Evolutionary conservation across 768 basidiomycete genomes (phyloP).

Genomic region (Chalciporus chontae): DNA sequence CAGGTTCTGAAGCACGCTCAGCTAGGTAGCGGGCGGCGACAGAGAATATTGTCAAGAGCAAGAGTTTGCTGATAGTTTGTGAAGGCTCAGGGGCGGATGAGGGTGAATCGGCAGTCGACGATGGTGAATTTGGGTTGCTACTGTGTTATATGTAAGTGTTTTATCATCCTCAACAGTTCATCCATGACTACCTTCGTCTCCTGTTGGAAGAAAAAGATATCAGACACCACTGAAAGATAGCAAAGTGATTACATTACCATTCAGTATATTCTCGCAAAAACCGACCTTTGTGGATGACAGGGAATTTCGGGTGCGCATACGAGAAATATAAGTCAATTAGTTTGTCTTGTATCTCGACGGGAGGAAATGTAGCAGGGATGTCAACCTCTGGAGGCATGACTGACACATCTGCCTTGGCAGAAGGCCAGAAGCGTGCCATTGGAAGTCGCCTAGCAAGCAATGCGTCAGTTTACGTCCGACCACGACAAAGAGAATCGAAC

Average conservation of each 20-base stretch:
- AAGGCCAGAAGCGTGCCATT: slow-evolving; percentile 75
- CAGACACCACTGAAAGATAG: background rate
- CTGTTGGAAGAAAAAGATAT: slow-evolving; percentile 11
- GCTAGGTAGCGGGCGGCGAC: slow-evolving; percentile 72
- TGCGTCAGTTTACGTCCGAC: slow-evolving; percentile 10
- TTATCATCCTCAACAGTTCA: background rate
- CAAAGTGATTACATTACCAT: slow-evolving; percentile 38
- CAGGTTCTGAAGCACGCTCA: slow-evolving; percentile 40
- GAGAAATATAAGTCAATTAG: slow-evolving; percentile 76
- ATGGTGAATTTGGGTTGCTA: slow-evolving; percentile 35
- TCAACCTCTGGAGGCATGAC: slow-evolving; percentile 42
- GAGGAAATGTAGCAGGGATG: slow-evolving; percentile 52
- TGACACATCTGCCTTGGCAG: slow-evolving; percentile 40
- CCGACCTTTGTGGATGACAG: slow-evolving; percentile 68
- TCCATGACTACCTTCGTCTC: slow-evolving; percentile 22
- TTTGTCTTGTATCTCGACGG: slow-evolving; percentile 57
- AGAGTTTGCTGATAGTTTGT: slow-evolving; percentile 62
- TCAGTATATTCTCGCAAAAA: slow-evolving; percentile 64
- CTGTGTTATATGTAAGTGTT: slow-evolving; percentile 24
- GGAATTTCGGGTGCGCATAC: slow-evolving; percentile 81
- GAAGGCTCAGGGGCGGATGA: slow-evolving; percentile 41
- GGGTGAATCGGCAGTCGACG: slow-evolving; percentile 10
- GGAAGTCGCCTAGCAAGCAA: slow-evolving; percentile 53
- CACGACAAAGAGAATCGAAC: slow-evolving; percentile 15
- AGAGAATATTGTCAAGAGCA: slow-evolving; percentile 79